These are phyloP conservation scores for Aegilops speltoides DNA, from an alignment of 176 grass and related monocot genomes.

Conservation along the genomic window DNA sequence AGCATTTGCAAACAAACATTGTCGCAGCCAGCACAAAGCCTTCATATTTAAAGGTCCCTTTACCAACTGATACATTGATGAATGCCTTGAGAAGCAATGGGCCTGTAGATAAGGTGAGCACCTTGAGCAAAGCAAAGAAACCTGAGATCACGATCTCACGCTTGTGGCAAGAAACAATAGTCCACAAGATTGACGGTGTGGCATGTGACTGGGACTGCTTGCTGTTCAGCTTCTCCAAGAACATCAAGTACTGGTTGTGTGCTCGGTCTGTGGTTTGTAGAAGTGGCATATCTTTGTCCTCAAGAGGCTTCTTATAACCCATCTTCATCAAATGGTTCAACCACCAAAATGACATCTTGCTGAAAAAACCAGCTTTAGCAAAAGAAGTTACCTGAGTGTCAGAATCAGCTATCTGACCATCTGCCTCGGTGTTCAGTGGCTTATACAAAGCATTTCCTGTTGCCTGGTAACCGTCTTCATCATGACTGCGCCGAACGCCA, in stretches of 20 bases:
- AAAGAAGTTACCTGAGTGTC: constrained; percentile 48
- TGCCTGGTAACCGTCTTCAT: constrained; percentile 28
- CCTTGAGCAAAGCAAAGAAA: constrained; percentile 83
- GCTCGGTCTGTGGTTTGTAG: constrained; percentile 59
- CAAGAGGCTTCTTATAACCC: constrained; percentile 70
- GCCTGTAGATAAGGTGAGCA: constrained; percentile 63
- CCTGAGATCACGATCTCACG: constrained; percentile 62
- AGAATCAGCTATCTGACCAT: constrained; percentile 25
- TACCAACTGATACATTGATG: constrained; percentile 70
- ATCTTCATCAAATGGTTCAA: constrained; percentile 82
- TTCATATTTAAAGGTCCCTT: constrained; percentile 70
- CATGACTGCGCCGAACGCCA: constrained; percentile 11
- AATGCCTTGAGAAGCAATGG: constrained; percentile 82
- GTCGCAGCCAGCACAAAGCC: constrained; percentile 51
- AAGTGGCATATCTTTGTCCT: constrained; percentile 79
- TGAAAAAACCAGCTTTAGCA: constrained; percentile 63
- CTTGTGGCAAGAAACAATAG: constrained; percentile 74
- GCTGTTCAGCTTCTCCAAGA: constrained; percentile 59
- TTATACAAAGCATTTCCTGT: constrained; percentile 36
- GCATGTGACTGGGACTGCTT: constrained; percentile 22
- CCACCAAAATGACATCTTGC: constrained; percentile 88
- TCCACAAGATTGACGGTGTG: constrained; percentile 60
- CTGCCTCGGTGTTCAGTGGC: constrained; percentile 42
- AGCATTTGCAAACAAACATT: constrained; percentile 75
- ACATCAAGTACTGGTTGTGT: constrained; percentile 48